Evolutionary conservation across 2,329 filamentous ascomycete genomes (phyloP), one percentile per base, ranked within the genome.

Genomic region (Aureobasidium sp.): DNA sequence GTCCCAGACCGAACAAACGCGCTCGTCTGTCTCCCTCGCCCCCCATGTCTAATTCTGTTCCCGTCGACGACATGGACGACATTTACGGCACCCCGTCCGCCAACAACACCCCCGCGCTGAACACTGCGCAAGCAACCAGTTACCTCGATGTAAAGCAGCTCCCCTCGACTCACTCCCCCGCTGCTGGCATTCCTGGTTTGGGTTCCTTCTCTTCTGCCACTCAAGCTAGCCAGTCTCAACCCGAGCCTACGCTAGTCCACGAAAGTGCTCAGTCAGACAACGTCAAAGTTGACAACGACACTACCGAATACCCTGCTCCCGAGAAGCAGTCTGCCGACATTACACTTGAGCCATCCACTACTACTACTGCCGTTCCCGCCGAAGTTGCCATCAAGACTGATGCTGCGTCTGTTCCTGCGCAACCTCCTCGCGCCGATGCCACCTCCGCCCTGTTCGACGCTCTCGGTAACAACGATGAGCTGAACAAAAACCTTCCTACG

Each of bases 41-140:
- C 47, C 37, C 59, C 44, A 63, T 63, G 61, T 46, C 55, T 27
- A 34, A 29, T 29, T 37, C 63, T 26, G 34, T 34, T 37, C 57
- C 53, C 46, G 36, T 51, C 57, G 69, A 71, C 48, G 71, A 69
- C 34, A 70, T 69, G 68, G 69, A 71, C 59, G 71, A 73, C 59
- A 66, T 73, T 48, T 72, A 73, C 60, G 69, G 64, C 29, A 64
- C 55, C 12, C 62, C 63, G n/a, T 62, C 60, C 15, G 29, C 36
- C 48, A 47, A 32, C 34, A 44, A 37, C n/a, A 62, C 60, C 3
- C 60, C 60, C 7, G 43, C 50, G 13, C 6, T 41, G 9, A 3
- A 62, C 27, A 48, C 50, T 13, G 32, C 43, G 8, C 20, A 32
- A 17, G 50, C 60, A 29, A 26, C 50, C 17, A 41, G 24, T 26